phyloP scores from a whole-genome alignment of 2,329 filamentous ascomycete species.

The Harringtonia aguacate region DNA sequence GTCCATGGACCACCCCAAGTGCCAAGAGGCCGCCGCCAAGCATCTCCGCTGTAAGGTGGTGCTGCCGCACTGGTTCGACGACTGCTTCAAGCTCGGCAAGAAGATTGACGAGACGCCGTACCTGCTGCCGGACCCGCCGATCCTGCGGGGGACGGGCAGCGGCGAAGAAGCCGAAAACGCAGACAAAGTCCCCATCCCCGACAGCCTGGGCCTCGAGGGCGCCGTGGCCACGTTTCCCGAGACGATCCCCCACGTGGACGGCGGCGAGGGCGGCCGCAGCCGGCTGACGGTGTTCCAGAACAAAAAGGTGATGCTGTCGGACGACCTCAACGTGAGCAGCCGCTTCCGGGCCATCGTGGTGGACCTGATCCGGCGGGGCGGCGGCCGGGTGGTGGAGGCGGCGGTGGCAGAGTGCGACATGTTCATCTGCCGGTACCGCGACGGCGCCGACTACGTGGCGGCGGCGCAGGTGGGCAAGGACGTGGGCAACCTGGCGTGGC shows the following conservation, averaged over 20 bases:
- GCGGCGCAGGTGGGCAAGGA: conserved; percentile 71
- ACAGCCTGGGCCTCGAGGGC: conserved; percentile 53
- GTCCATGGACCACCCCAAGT: conserved; percentile 63
- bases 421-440: conserved; percentile 79
- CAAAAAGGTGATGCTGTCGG: conserved; percentile 66
- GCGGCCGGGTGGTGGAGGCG: conserved; percentile 55
- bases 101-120: conserved; percentile 86
- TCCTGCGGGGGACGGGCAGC: conserved; percentile 37
- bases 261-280: conserved; percentile 24
- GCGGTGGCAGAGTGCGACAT: conserved; percentile 64
- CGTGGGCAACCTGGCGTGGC: conserved; percentile 87
- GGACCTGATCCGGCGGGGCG: conserved; percentile 59
- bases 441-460: conserved; percentile 64
- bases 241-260: conserved; percentile 28
- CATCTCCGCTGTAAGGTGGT: conserved; percentile 69
- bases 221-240: conserved; percentile 42
- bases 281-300: conserved; percentile 65
- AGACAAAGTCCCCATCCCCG: conserved; percentile 27
- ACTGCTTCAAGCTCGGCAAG: conserved; percentile 86
- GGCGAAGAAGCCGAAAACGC: conserved; percentile 15
- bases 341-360: conserved; percentile 58
- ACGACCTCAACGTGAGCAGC: conserved; percentile 60
- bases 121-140: conserved; percentile 72
- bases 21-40: conserved; percentile 50
- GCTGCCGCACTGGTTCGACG: conserved; percentile 95